phyloP scores from a whole-genome alignment of 129 eudicot species.

The Mikania micrantha region DNA sequence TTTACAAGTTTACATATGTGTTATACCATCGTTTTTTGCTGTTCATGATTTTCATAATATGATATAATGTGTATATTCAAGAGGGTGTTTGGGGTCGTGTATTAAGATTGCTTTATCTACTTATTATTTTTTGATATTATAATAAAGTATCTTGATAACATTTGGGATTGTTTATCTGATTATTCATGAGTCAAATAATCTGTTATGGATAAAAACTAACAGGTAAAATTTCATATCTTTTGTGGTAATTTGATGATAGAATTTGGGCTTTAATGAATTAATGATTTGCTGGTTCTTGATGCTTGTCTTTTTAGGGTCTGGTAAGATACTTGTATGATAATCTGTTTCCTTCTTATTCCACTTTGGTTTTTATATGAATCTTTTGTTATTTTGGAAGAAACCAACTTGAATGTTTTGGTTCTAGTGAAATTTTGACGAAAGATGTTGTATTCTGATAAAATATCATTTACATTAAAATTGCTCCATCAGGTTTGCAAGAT shows the following conservation, averaged over 20 bases:
- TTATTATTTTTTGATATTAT: background rate
- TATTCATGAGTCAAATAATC: background rate
- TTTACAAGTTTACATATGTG: conserved; percentile 1
- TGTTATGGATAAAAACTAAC: background rate
- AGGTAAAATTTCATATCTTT: background rate
- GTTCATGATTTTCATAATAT: background rate
- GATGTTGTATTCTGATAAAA: background rate
- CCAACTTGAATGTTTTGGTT: conserved; percentile 7
- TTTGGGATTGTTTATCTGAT: background rate
- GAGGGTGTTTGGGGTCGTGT: background rate
- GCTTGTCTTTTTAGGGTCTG: background rate
- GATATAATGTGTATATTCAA: background rate
- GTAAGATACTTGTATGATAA: background rate
- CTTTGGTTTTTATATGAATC: conserved; percentile 6
- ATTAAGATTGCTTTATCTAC: background rate
- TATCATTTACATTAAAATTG: background rate
- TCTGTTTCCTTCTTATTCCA: background rate
- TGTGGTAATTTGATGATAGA: background rate
- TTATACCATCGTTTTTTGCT: background rate
- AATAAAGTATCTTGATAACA: background rate
- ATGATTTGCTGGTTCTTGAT: conserved; percentile 4
- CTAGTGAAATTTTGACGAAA: background rate
- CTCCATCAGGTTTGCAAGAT: background rate
- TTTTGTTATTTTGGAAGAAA: conserved; percentile 10
- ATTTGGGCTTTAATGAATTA: background rate